Percentiles rank a stretch among this genome's conserved stretches.
phyloP scores from a whole-genome alignment of 148 eudicot genomes.

The Simmondsia chinensis region DNA sequence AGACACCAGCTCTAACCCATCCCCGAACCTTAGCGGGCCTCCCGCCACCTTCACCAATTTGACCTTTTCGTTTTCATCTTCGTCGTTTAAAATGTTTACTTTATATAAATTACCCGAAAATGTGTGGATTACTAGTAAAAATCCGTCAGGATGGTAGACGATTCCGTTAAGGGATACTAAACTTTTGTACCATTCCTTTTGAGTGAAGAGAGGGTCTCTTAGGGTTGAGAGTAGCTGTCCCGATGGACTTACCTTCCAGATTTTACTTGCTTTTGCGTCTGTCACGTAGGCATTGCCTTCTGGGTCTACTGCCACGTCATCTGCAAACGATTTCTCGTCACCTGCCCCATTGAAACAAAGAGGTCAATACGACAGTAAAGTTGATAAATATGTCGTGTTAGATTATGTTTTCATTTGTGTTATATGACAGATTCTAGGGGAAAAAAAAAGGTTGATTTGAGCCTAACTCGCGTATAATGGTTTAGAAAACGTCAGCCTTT shows the following conservation, averaged over 20 bases:
- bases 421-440: too few species aligned
- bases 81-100: slow-evolving; percentile 23
- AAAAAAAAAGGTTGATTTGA: too few species aligned
- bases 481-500: too few species aligned
- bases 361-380: too few species aligned
- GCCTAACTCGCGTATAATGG: too few species aligned
- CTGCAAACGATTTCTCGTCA: slow-evolving; percentile 64
- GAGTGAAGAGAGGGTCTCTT: slow-evolving; percentile 61
- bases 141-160: slow-evolving; percentile 72
- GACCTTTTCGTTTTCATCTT: slow-evolving; percentile 17
- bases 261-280: slow-evolving; percentile 50
- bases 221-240: slow-evolving; percentile 43
- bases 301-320: slow-evolving; percentile 72
- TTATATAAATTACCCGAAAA: slow-evolving; percentile 61
- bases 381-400: background rate
- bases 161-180: slow-evolving; percentile 73
- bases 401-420: too few species aligned
- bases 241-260: slow-evolving; percentile 57
- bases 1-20: slow-evolving; percentile 72
- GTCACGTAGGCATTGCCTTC: slow-evolving; percentile 85
- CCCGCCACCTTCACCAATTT: slow-evolving; percentile 36
- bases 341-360: slow-evolving; percentile 20
- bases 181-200: slow-evolving; percentile 66
- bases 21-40: slow-evolving; percentile 44
- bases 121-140: slow-evolving; percentile 67